These are phyloP conservation scores for Dimargaris cristalligena DNA, from an alignment of 192 early-diverging fungal genomes.

Conservation along the genomic window DNA sequence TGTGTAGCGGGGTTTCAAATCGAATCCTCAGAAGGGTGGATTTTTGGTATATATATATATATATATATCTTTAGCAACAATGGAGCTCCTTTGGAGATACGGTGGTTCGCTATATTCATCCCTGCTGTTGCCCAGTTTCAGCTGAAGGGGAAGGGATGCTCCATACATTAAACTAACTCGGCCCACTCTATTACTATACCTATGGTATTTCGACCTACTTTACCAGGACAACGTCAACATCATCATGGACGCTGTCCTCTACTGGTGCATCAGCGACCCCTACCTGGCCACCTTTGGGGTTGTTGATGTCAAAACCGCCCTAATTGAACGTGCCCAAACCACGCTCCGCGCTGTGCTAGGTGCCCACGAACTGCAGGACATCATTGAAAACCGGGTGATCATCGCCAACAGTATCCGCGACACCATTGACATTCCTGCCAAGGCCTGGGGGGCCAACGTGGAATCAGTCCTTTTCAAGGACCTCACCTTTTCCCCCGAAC, in stretches of 20 bases:
- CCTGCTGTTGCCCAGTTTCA: background rate
- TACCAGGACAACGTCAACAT: constrained; percentile 65
- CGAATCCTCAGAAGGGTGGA: no score
- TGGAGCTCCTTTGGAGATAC: no score
- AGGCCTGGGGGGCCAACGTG: constrained; percentile 64
- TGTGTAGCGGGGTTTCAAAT: no score
- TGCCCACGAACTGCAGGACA: constrained; percentile 64
- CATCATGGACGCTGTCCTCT: constrained; percentile 71
- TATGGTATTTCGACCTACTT: background rate
- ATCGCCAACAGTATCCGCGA: constrained; percentile 72
- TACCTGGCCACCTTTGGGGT: constrained; percentile 72
- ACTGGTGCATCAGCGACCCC: constrained; percentile 66
- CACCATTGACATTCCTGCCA: constrained; percentile 63
- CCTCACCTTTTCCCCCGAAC: constrained; percentile 49
- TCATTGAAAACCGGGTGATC: constrained; percentile 74
- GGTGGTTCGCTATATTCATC: no score
- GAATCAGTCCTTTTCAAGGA: constrained; percentile 80
- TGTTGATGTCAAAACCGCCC: constrained; percentile 48
- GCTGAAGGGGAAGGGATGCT: background rate
- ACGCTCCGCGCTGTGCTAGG: constrained; percentile 76
- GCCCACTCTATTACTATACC: background rate
- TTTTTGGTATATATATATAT: no score
- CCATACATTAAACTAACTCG: background rate
- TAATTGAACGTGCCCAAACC: constrained; percentile 80
- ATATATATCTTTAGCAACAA: no score